A percentile compares a stretch with the other conserved stretches of the same genome.
Evolutionary conservation across 83 land plant genomes (phyloP).

Genomic region (Picea mariana): DNA sequence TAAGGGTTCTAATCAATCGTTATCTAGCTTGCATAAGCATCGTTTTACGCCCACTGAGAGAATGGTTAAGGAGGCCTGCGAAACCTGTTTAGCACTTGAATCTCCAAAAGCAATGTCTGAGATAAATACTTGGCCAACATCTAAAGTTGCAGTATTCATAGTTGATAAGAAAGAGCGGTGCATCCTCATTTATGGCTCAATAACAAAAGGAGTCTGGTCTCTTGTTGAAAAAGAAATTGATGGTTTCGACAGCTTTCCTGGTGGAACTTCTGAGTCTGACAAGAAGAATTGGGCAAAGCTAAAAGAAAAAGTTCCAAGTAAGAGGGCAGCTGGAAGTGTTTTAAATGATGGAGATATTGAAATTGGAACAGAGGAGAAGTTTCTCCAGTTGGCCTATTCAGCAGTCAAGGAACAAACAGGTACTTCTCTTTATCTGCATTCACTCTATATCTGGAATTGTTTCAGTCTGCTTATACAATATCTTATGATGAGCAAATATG

Average conservation of each 20-base stretch:
- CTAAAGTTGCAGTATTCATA: constrained; percentile 49
- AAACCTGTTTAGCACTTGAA: constrained; percentile 37
- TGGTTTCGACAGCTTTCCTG: neutral
- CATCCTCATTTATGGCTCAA: constrained; percentile 24
- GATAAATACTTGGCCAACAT: constrained; percentile 37
- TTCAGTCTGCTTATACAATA: neutral
- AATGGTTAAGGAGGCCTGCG: constrained; percentile 53
- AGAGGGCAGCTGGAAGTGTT: constrained; percentile 6
- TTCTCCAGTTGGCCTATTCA: constrained; percentile 38
- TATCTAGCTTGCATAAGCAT: constrained; percentile 12
- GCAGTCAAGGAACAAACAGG: constrained; percentile 49
- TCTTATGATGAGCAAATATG: too few species aligned
- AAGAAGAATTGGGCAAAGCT: neutral
- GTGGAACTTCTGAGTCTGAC: neutral
- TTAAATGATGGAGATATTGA: too few species aligned
- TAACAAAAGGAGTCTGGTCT: constrained; percentile 60
- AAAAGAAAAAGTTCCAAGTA: constrained; percentile 16
- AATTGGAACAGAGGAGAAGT: neutral
- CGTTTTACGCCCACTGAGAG: constrained; percentile 33
- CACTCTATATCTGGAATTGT: neutral
- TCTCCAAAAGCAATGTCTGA: constrained; percentile 31
- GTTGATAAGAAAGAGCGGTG: constrained; percentile 43
- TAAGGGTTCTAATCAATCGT: neutral
- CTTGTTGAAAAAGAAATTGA: constrained; percentile 49
- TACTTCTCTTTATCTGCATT: neutral